Evolutionary conservation across 441 rosid species (phyloP).

Genomic region (Monsonia emarginata): DNA sequence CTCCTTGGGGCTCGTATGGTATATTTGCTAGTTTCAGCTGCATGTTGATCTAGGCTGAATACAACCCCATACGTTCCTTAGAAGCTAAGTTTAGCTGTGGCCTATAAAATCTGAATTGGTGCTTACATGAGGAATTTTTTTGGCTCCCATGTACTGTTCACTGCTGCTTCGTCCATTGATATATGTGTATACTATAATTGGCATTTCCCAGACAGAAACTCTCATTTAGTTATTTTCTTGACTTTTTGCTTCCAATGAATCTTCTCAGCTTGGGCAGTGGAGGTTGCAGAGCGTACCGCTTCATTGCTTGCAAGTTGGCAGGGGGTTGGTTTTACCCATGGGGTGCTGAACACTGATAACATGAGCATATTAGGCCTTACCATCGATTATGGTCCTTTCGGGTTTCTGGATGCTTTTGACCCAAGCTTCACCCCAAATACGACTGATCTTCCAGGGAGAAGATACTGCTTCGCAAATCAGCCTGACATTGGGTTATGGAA

Average conservation of each 20-base stretch:
- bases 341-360: constrained; percentile 92
- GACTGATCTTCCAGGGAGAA: constrained; percentile 92
- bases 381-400: constrained; percentile 95
- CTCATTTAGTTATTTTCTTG: neutral
- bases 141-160: no score
- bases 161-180: no score
- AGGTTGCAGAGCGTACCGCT: constrained; percentile 83
- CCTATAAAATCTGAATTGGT: no score
- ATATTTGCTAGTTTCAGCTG: neutral
- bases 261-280: constrained; percentile 81
- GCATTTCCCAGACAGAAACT: no score
- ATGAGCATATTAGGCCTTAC: constrained; percentile 95
- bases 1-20: neutral
- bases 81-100: no score
- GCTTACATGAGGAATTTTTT: no score
- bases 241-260: constrained; percentile 9
- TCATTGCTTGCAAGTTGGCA: constrained; percentile 82
- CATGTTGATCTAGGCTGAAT: no score
- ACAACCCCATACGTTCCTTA: no score
- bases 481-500: constrained; percentile 93
- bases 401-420: constrained; percentile 96
- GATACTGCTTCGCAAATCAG: constrained; percentile 93
- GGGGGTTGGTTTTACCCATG: constrained; percentile 95
- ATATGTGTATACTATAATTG: no score
- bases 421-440: constrained; percentile 94